Base-by-base conservation (phyloP, 345 rosid genomes). In the Dipteronia dyeriana region DNA sequence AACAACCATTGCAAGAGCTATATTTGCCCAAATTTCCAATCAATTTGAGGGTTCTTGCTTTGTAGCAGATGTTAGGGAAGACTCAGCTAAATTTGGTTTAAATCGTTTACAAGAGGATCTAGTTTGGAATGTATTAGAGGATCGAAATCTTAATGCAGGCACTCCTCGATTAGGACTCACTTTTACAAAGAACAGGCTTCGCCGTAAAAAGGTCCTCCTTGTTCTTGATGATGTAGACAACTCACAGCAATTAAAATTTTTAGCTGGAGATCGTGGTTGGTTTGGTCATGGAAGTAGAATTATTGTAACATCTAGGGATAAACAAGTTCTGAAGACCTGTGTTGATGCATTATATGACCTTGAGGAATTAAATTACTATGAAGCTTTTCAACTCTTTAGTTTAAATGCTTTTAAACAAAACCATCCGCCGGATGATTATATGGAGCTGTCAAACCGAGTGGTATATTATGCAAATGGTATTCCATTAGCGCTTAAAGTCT, bases 1-100 rank as follows among this genome's bases (percentile, higher is more conserved):
- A 41, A 84, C 84, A 5, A 76, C 87, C n/a, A 54, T 83, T 41
- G 86, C 88, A 53, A 79, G 75, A 60, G 83, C 77, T 12, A 31
- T 83, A 11, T 79, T 64, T 75, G 66, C 79, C 41, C n/a, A 66
- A 13, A 59, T 78, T 3, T 75, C 78, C 20, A 56, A 61, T 71
- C 49, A 49, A 57, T 86, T 83, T 43, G 78, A 79, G 3, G 75
- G 79, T 29, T 70, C 66, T 39, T 66, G 82, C 80, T 86, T 86
- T 75, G 74, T 83, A 2, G 76, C 61, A 57, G 78, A 82, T 68
- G 85, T 84, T 66, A 79, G 80, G 73, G 86, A 79, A 31, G 54
- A 62, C 12, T 62, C 26, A 9, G 51, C 26, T 16, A n/a, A 39
- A 63, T 13, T 41, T 31, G 73, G 60, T 34, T 11, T 65, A 16